phyloP scores from a whole-genome alignment of 2,329 filamentous ascomycete genomes.

The Monosporascus sp. region DNA sequence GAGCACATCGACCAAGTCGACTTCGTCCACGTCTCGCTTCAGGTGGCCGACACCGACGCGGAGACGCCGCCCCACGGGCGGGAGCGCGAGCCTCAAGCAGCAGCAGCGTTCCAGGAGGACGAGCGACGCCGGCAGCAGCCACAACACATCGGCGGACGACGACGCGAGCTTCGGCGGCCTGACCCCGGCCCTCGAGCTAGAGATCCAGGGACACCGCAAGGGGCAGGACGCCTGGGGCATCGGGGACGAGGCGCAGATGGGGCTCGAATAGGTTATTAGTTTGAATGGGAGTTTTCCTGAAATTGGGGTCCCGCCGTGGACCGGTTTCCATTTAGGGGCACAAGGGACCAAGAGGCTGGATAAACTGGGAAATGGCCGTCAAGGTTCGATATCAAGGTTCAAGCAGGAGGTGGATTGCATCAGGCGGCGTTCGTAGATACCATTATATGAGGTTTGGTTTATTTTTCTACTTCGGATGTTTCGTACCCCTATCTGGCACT shows the following conservation, averaged over 20 bases:
- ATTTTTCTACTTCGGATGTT: not conserved
- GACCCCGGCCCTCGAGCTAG: conserved; percentile 38
- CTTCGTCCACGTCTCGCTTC: conserved; percentile 12
- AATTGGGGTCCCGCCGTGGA: not conserved
- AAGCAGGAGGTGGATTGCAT: not conserved
- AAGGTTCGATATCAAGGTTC: no score
- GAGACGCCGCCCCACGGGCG: conserved; percentile 19
- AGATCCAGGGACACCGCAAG: conserved; percentile 48
- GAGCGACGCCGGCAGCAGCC: conserved; percentile 37
- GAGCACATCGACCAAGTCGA: conserved; percentile 26
- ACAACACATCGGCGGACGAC: conserved; percentile 29
- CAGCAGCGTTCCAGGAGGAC: conserved; percentile 34
- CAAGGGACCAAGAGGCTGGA: no score
- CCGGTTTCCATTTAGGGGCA: no score
- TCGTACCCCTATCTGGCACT: no score
- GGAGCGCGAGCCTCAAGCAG: conserved; percentile 18
- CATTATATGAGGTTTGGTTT: not conserved
- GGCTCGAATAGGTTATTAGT: conserved; percentile 55
- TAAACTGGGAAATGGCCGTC: no score
- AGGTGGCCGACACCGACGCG: conserved; percentile 10
- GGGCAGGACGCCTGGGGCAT: conserved; percentile 68
- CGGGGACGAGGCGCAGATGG: conserved; percentile 81
- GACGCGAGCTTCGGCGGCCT: conserved; percentile 16
- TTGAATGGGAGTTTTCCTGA: not conserved
- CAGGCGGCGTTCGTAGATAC: not conserved